Conservation (phyloP, 2,329 filamentous ascomycete genomes). For the Colletotrichum viniferum region DNA sequence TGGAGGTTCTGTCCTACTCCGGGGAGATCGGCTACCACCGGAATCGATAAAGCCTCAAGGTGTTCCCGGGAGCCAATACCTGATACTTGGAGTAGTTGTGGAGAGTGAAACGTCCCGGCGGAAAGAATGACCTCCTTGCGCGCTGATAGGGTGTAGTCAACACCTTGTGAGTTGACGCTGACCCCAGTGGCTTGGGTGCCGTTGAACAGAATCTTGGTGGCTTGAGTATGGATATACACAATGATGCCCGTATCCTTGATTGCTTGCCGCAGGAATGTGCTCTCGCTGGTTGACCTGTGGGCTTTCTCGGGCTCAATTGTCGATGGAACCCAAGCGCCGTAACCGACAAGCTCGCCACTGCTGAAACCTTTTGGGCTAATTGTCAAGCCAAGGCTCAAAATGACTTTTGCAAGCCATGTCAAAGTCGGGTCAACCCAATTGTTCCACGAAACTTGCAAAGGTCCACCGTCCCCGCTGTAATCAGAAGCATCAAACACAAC, state of each 20-base stretch:
- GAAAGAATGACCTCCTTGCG: conserved; percentile 75
- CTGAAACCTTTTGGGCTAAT: conserved; percentile 38
- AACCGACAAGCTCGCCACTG: conserved; percentile 43
- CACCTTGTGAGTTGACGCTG: conserved; percentile 28
- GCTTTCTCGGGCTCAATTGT: conserved; percentile 32
- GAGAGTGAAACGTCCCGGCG: conserved; percentile 82
- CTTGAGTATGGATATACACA: conserved; percentile 45
- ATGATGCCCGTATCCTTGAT: conserved; percentile 34
- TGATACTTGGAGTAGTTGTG: conserved; percentile 65
- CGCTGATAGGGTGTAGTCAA: conserved; percentile 18
- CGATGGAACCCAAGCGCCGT: conserved; percentile 25
- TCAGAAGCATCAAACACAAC: conserved; percentile 29
- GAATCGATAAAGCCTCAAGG: conserved; percentile 40
- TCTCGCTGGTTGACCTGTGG: conserved; percentile 37
- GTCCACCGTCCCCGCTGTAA: conserved; percentile 28
- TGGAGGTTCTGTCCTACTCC: conserved; percentile 86
- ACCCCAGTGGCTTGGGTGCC: conserved; percentile 46
- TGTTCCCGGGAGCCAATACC: conserved; percentile 49
- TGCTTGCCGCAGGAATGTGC: conserved; percentile 36
- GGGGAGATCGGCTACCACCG: conserved; percentile 55
- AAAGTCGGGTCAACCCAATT: conserved; percentile 28
- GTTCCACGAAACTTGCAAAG: conserved; percentile 29
- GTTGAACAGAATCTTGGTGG: conserved; percentile 50
- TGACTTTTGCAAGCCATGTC: conserved; percentile 29
- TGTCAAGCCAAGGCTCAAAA: conserved; percentile 44